Evolutionary conservation across 257 asterid species (phyloP).

Genomic region (Solanum rostratum): DNA sequence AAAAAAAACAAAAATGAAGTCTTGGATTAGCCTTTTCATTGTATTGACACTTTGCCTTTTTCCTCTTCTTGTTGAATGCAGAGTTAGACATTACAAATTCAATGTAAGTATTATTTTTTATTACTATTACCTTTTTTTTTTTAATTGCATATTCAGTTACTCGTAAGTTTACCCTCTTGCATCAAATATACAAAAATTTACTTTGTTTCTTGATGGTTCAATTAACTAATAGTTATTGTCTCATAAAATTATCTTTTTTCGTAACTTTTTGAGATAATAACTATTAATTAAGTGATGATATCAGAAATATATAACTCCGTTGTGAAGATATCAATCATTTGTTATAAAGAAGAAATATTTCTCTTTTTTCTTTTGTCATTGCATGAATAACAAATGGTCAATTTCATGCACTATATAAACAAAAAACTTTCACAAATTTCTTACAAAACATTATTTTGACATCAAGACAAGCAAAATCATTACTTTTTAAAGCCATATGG

Average conservation of each 20-base stretch:
- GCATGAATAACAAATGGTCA: background rate
- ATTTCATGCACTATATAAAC: background rate
- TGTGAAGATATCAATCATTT: background rate
- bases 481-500: background rate
- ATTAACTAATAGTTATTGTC: no score
- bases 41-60: slow-evolving; percentile 22
- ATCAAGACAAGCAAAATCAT: background rate
- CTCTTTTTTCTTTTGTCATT: background rate
- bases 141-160: background rate
- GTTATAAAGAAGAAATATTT: background rate
- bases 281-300: background rate
- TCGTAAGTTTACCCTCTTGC: background rate
- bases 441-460: background rate
- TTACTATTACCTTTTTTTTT: background rate
- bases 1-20: slow-evolving; percentile 20
- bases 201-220: no score
- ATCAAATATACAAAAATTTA: background rate
- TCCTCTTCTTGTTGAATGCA: slow-evolving; percentile 26
- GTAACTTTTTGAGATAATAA: background rate
- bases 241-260: no score
- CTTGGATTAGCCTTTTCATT: slow-evolving; percentile 16
- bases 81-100: slow-evolving; percentile 69
- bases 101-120: slow-evolving; percentile 41
- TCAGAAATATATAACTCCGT: background rate
- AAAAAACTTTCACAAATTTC: background rate